Conservation (phyloP, 2,329 filamentous ascomycete species). For the Thelonectria rubi region DNA sequence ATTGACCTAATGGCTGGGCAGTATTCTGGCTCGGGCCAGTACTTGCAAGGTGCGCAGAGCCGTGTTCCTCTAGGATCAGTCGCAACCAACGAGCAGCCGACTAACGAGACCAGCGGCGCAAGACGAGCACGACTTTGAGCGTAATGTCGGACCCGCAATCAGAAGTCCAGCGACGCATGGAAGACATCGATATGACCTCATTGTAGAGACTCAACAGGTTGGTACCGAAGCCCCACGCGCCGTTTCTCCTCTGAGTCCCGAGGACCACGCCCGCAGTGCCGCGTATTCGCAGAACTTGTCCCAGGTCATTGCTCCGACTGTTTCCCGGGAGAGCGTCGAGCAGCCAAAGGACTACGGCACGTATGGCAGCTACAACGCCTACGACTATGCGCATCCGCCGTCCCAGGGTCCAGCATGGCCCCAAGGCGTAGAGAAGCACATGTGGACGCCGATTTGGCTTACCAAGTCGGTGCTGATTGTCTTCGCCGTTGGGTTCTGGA, state of each 20-base stretch:
- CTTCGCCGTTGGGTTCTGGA: conserved; percentile 31
- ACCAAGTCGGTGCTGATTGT: conserved; percentile 30
- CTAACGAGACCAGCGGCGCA: conserved; percentile 20
- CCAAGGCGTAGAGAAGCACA: conserved; percentile 21
- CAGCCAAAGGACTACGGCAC: conserved; percentile 15
- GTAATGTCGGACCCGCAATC: conserved; percentile 5
- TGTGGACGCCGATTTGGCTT: conserved; percentile 37
- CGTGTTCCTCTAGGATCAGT: not conserved
- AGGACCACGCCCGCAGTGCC: conserved; percentile 23
- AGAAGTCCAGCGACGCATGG: conserved; percentile 18
- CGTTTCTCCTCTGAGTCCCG: conserved; percentile 18
- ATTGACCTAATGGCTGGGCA: conserved; percentile 5
- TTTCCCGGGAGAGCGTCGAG: not conserved
- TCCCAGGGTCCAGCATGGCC: conserved; percentile 8
- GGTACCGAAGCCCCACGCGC: conserved; percentile 7
- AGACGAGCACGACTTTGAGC: conserved; percentile 27
- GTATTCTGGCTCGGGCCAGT: conserved; percentile 15
- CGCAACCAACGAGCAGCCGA: not conserved
- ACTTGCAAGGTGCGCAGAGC: conserved; percentile 14
- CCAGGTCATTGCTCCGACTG: not conserved
- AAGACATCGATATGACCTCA: conserved; percentile 26
- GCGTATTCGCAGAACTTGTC: conserved; percentile 12
- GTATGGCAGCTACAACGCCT: conserved; percentile 7
- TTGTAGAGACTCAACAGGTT: conserved; percentile 21
- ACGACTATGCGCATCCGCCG: conserved; percentile 11